These are phyloP conservation scores for Zymoseptoria pseudotritici DNA, from an alignment of 2,329 filamentous ascomycete species.

Conservation along the genomic window DNA sequence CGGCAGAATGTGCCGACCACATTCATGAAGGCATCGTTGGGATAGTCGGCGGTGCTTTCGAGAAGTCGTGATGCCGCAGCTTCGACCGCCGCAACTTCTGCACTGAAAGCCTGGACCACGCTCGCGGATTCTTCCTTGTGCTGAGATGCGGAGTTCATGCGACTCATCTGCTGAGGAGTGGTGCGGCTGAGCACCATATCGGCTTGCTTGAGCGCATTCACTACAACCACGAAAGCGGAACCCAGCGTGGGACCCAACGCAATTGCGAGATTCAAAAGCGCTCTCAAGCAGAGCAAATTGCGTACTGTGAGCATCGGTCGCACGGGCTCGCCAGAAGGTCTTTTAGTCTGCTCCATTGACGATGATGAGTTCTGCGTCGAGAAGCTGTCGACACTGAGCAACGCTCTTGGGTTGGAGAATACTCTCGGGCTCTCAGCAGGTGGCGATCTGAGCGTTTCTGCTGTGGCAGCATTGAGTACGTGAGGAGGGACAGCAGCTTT, in stretches of 20 bases:
- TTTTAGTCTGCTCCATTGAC: conserved; percentile 49
- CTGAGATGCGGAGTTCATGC: conserved; percentile 14
- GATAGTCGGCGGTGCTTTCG: conserved; percentile 87
- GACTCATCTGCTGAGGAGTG: conserved; percentile 22
- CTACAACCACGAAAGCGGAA: conserved; percentile 78
- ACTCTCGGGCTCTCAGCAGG: conserved; percentile 50
- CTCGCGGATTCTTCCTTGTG: conserved; percentile 20
- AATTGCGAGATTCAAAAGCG: conserved; percentile 90
- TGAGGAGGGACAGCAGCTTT: conserved; percentile 90
- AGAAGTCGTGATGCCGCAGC: conserved; percentile 78
- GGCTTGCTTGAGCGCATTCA: conserved; percentile 87
- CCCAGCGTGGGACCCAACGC: conserved; percentile 83
- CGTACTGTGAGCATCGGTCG: conserved; percentile 65
- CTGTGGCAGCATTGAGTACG: conserved; percentile 37
- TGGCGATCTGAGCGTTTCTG: conserved; percentile 22
- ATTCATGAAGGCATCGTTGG: conserved; percentile 70
- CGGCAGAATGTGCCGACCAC: conserved; percentile 69
- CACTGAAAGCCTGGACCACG: conserved; percentile 44
- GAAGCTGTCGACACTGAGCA: conserved; percentile 67
- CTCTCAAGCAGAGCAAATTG: conserved; percentile 82
- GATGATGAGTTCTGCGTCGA: conserved; percentile 50
- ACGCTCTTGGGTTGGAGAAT: conserved; percentile 61
- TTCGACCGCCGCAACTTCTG: conserved; percentile 82
- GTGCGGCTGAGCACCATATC: conserved; percentile 66
- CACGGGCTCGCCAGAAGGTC: conserved; percentile 48